A percentile compares a stretch with the other conserved stretches of the same genome.
Evolutionary conservation across 2,329 filamentous ascomycete genomes (phyloP).

Genomic region (Penicillium sp.): DNA sequence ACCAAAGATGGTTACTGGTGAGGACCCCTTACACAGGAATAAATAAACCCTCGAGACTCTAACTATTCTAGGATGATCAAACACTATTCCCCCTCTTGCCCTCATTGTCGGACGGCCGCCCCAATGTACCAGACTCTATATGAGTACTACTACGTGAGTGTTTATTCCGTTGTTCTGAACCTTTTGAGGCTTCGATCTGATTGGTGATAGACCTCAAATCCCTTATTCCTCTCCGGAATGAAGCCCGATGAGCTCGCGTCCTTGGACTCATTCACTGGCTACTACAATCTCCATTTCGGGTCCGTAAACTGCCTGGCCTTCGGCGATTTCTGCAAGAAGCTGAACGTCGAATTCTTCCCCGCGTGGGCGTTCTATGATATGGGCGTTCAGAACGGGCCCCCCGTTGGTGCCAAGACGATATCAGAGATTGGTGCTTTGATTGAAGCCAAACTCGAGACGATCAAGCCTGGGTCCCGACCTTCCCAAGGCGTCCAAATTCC

Average conservation of each 20-base stretch:
- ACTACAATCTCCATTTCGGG: constrained; percentile 87
- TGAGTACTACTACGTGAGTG: constrained; percentile 73
- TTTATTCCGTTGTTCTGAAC: constrained; percentile 6
- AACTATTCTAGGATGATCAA: constrained; percentile 50
- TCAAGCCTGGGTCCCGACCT: constrained; percentile 77
- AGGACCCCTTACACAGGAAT: constrained; percentile 17
- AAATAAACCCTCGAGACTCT: constrained; percentile 9
- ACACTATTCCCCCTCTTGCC: constrained; percentile 55
- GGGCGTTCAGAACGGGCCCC: constrained; percentile 64
- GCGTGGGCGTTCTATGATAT: constrained; percentile 78
- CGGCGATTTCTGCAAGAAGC: constrained; percentile 70
- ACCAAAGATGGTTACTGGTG: constrained; percentile 55
- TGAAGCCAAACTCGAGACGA: constrained; percentile 73
- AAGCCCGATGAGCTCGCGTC: constrained; percentile 52
- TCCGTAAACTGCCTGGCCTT: constrained; percentile 82
- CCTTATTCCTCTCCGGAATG: constrained; percentile 54
- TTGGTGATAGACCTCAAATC: constrained; percentile 68
- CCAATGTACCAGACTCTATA: constrained; percentile 89
- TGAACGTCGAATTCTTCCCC: constrained; percentile 70
- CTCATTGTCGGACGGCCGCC: constrained; percentile 75
- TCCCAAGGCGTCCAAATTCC: constrained; percentile 67
- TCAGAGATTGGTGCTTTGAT: constrained; percentile 66
- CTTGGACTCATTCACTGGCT: constrained; percentile 70
- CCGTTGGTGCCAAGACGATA: constrained; percentile 68
- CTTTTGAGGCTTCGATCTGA: constrained; percentile 23